Evolutionary conservation across 345 rosid genomes (phyloP).

Genomic region (Arabidopsis suecica): DNA sequence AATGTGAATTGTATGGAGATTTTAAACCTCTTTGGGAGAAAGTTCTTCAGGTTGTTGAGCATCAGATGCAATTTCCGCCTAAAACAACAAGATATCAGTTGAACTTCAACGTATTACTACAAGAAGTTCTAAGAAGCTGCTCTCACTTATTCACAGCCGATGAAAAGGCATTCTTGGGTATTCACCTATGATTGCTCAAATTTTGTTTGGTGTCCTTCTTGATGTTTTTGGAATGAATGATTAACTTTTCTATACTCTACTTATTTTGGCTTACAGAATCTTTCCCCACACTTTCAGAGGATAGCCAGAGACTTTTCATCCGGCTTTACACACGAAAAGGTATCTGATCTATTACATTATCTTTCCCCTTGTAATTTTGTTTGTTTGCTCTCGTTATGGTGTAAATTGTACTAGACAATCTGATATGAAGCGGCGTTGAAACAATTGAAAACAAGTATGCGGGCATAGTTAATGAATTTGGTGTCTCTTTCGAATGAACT

Average conservation of each 20-base stretch:
- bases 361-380: conserved; percentile 2
- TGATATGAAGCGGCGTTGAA: background rate
- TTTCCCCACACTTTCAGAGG: conserved; percentile 63
- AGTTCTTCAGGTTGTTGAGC: conserved; percentile 61
- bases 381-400: background rate
- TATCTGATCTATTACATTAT: conserved; percentile 31
- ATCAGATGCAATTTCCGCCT: conserved; percentile 54
- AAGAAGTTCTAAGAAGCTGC: conserved; percentile 68
- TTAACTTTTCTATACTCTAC: background rate
- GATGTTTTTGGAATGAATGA: conserved; percentile 18
- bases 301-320: conserved; percentile 84
- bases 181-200: conserved; percentile 15
- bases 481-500: background rate
- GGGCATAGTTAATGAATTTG: background rate
- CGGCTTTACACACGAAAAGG: conserved; percentile 92
- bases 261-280: conserved; percentile 63
- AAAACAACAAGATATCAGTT: conserved; percentile 63
- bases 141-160: conserved; percentile 67
- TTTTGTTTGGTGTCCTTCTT: background rate
- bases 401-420: conserved; percentile 9
- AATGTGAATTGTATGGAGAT: conserved; percentile 43
- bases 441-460: background rate
- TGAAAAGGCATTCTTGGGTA: conserved; percentile 76
- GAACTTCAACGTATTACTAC: conserved; percentile 68
- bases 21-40: conserved; percentile 62